phyloP scores from a whole-genome alignment of 495 filamentous ascomycete genomes.

The Penicillium egyptiacum region DNA sequence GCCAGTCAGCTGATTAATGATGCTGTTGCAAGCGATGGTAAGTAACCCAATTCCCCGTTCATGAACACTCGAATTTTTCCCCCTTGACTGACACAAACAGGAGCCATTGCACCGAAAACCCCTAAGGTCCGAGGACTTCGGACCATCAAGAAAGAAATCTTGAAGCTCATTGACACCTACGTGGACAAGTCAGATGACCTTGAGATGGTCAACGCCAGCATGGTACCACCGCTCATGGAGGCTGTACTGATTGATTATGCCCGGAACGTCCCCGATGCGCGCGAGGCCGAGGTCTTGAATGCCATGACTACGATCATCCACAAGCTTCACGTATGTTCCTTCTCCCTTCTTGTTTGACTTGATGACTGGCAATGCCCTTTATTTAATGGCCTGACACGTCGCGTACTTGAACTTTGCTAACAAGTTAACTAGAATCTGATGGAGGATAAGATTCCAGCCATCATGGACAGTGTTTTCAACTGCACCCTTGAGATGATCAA shows the following conservation, averaged over 20 bases:
- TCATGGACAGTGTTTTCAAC: conserved; percentile 99
- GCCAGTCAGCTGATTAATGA: conserved; percentile 95
- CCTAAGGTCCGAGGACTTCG: conserved; percentile 90
- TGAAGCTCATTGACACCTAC: conserved; percentile 97
- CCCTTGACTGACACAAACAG: conserved; percentile 43
- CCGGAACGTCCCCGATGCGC: conserved; percentile 91
- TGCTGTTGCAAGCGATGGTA: conserved; percentile 83
- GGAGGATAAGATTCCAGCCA: conserved; percentile 95
- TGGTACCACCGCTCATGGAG: conserved; percentile 96
- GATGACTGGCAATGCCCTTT: background rate
- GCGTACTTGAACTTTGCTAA: background rate
- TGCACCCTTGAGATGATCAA: conserved; percentile 99
- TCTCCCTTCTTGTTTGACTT: background rate
- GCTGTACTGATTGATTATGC: conserved; percentile 95
- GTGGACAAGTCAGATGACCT: conserved; percentile 96
- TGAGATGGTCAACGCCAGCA: conserved; percentile 86
- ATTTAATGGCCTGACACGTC: background rate
- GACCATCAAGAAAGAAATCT: conserved; percentile 98
- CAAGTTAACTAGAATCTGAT: conserved; percentile 64
- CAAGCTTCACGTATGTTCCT: conserved; percentile 81
- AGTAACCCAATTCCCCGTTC: conserved; percentile 15
- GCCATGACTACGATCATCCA: conserved; percentile 97
- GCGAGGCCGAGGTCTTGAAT: conserved; percentile 94
- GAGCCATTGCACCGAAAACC: conserved; percentile 93
- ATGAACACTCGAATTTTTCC: background rate